These are phyloP conservation scores for Zygoascus ofunaensis DNA, from an alignment of 805 yeast genomes.

Conservation along the genomic window DNA sequence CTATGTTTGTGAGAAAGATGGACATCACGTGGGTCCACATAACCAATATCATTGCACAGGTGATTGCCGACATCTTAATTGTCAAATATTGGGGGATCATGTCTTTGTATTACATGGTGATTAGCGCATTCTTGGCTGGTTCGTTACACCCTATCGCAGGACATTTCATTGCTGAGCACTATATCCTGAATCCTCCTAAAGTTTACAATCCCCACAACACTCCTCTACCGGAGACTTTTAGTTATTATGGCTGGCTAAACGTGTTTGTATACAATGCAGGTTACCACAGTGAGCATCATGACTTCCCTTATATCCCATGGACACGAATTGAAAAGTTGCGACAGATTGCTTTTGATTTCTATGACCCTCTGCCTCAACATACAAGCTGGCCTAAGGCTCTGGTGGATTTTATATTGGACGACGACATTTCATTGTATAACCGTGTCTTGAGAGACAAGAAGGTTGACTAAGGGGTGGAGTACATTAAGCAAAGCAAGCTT, in stretches of 20 bases:
- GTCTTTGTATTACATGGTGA: slow-evolving; percentile 54
- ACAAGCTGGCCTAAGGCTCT: slow-evolving; percentile 72
- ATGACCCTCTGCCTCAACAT: slow-evolving; percentile 69
- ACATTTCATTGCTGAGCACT: slow-evolving; percentile 93
- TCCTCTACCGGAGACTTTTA: slow-evolving; percentile 63
- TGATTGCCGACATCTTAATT: slow-evolving; percentile 48
- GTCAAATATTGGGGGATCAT: slow-evolving; percentile 55
- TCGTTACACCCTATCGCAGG: slow-evolving; percentile 92
- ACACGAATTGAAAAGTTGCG: slow-evolving; percentile 58
- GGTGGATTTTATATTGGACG: slow-evolving; percentile 59
- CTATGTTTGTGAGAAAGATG: slow-evolving; percentile 73
- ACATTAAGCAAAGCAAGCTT: too few species aligned
- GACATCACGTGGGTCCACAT: slow-evolving; percentile 68
- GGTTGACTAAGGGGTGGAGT: too few species aligned
- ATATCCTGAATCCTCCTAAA: slow-evolving; percentile 54
- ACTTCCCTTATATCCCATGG: slow-evolving; percentile 93
- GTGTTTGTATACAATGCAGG: slow-evolving; percentile 86
- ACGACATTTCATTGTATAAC: slow-evolving; percentile 63
- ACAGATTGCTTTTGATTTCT: slow-evolving; percentile 67
- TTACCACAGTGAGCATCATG: slow-evolving; percentile 90
- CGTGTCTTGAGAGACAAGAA: slow-evolving; percentile 54
- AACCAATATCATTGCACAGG: slow-evolving; percentile 52
- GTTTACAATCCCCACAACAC: slow-evolving; percentile 26
- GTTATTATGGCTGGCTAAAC: slow-evolving; percentile 78
- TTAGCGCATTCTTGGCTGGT: slow-evolving; percentile 81